Conservation (phyloP, 805 yeast species). For the Teunomyces stri region DNA sequence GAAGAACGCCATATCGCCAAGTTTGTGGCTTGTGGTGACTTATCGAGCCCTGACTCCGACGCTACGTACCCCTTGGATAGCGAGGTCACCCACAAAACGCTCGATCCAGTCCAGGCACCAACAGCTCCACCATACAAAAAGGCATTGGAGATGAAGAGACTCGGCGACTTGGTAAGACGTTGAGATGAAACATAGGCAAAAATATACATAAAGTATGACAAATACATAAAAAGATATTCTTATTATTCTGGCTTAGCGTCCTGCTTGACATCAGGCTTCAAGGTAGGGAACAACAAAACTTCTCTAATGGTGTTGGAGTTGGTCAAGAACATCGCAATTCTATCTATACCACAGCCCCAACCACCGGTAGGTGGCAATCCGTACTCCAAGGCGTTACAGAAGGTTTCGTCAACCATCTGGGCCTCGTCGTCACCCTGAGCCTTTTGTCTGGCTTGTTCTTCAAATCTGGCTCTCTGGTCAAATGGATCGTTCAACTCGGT, state of each 20-base stretch:
- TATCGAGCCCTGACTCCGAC: slow-evolving; percentile 86
- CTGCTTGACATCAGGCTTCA: slow-evolving; percentile 77
- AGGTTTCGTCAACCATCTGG: slow-evolving; percentile 91
- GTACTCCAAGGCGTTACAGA: slow-evolving; percentile 96
- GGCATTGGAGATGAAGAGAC: slow-evolving; percentile 83
- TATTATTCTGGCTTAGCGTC: slow-evolving; percentile 32
- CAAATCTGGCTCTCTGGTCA: slow-evolving; percentile 95
- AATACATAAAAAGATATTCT: not conserved
- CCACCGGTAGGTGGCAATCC: slow-evolving; percentile 99
- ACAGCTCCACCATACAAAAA: slow-evolving; percentile 96
- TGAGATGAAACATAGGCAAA: not conserved
- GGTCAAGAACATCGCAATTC: slow-evolving; percentile 97
- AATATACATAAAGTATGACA: not conserved
- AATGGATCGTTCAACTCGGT: slow-evolving; percentile 99
- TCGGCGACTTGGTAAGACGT: slow-evolving; percentile 43
- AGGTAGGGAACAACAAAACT: slow-evolving; percentile 96
- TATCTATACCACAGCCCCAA: slow-evolving; percentile 99
- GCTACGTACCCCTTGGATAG: slow-evolving; percentile 76
- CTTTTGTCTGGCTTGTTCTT: slow-evolving; percentile 98
- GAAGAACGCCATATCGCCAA: slow-evolving; percentile 81
- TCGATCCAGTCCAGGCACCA: slow-evolving; percentile 93
- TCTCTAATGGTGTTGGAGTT: slow-evolving; percentile 96
- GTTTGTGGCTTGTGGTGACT: slow-evolving; percentile 94
- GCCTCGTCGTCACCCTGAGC: slow-evolving; percentile 99
- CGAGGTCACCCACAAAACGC: slow-evolving; percentile 26